A percentile compares a stretch with the other conserved stretches of the same genome.
These are phyloP conservation scores for Carex littledalei DNA, from an alignment of 176 grass and related monocot species.

Conservation along the genomic window DNA sequence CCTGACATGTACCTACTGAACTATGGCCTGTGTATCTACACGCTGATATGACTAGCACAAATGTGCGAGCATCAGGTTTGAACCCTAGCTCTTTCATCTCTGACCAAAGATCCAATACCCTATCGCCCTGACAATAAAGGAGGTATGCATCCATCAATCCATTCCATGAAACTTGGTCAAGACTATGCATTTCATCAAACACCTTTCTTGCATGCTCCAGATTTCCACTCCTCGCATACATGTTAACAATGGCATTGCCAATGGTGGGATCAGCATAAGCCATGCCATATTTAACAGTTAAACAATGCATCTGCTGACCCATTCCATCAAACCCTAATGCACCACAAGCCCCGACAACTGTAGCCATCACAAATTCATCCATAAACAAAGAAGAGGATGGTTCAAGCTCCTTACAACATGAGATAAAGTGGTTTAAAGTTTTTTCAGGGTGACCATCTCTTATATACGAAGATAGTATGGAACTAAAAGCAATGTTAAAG, in stretches of 20 bases:
- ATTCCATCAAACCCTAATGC: slow-evolving; percentile 31
- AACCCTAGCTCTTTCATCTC: slow-evolving; percentile 29
- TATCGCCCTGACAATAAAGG: slow-evolving; percentile 25
- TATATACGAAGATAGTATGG: slow-evolving; percentile 28
- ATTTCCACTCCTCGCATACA: slow-evolving; percentile 37
- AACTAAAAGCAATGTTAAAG: slow-evolving; percentile 37
- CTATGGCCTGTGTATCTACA: slow-evolving; percentile 32
- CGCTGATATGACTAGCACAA: slow-evolving; percentile 31
- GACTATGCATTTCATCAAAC: slow-evolving; percentile 26
- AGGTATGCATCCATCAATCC: slow-evolving; percentile 34
- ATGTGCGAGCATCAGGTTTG: slow-evolving; percentile 23
- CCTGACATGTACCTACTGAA: slow-evolving; percentile 4
- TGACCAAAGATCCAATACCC: slow-evolving; percentile 27
- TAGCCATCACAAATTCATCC: slow-evolving; percentile 35
- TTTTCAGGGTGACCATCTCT: slow-evolving; percentile 30
- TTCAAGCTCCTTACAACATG: slow-evolving; percentile 1
- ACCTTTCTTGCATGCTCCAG: slow-evolving; percentile 19
- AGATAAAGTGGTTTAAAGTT: slow-evolving; percentile 27
- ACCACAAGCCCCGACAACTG: slow-evolving; percentile 33
- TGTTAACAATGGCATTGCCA: slow-evolving; percentile 30
- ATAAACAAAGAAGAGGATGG: slow-evolving; percentile 8
- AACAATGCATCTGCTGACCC: slow-evolving; percentile 42
- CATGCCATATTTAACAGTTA: slow-evolving; percentile 30
- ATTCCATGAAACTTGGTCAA: slow-evolving; percentile 35
- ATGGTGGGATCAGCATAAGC: slow-evolving; percentile 19